Evolutionary conservation across 768 basidiomycete genomes (phyloP).

Genomic region (Lactarius pseudohatsudake): DNA sequence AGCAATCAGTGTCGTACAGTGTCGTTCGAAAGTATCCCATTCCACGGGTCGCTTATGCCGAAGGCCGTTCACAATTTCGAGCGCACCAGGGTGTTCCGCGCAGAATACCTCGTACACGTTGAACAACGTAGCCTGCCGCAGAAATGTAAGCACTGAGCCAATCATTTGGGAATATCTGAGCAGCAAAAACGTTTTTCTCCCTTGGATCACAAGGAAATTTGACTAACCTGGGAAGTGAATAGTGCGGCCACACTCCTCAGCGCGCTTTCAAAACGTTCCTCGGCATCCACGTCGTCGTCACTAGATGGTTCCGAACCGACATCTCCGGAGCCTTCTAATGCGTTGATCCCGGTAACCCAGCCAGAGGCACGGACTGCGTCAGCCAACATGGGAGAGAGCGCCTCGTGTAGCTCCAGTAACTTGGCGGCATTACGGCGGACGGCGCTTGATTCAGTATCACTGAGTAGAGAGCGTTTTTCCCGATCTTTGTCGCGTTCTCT

Average conservation of each 20-base stretch:
- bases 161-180: background rate
- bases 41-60: slow-evolving; percentile 63
- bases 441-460: slow-evolving; percentile 54
- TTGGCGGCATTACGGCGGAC: slow-evolving; percentile 69
- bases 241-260: slow-evolving; percentile 16
- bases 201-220: background rate
- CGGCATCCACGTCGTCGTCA: slow-evolving; percentile 13
- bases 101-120: slow-evolving; percentile 85
- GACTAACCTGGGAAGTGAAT: slow-evolving; percentile 23
- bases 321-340: slow-evolving; percentile 9
- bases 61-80: slow-evolving; percentile 67
- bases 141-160: slow-evolving; percentile 22
- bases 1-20: slow-evolving; percentile 60
- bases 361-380: slow-evolving; percentile 52
- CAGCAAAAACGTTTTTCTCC: background rate
- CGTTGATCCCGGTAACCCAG: slow-evolving; percentile 35
- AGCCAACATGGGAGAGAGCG: slow-evolving; percentile 57
- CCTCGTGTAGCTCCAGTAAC: slow-evolving; percentile 66
- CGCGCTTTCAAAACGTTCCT: slow-evolving; percentile 20
- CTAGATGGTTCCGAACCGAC: slow-evolving; percentile 7
- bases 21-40: slow-evolving; percentile 83
- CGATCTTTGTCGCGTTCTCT: slow-evolving; percentile 29
- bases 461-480: slow-evolving; percentile 52
- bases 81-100: slow-evolving; percentile 79
- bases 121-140: slow-evolving; percentile 65